A percentile compares a stretch with the other conserved stretches of the same genome.
Conservation (phyloP, 768 basidiomycete genomes). For the Kwoniella heveanensis region DNA sequence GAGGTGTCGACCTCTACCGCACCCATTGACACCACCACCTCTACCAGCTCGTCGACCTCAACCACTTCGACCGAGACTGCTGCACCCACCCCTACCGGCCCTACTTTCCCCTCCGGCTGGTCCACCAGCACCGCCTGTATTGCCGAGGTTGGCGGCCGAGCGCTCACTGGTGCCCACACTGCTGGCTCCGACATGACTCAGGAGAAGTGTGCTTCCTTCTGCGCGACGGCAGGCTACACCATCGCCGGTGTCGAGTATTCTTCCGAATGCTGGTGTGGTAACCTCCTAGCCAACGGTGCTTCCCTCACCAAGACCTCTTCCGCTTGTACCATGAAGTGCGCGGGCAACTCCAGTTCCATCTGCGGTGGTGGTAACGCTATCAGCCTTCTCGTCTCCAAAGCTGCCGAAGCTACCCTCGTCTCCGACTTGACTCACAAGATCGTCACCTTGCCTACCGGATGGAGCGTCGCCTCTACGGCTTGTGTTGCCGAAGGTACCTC, state of each 20-base stretch:
- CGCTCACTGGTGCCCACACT: constrained; percentile 27
- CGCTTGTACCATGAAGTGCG: constrained; percentile 19
- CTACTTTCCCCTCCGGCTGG: constrained; percentile 26
- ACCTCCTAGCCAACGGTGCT: constrained; percentile 62
- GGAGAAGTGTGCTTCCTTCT: constrained; percentile 50
- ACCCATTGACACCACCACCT: neutral
- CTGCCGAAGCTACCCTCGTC: constrained; percentile 3
- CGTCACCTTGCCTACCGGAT: constrained; percentile 17
- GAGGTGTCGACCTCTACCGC: neutral
- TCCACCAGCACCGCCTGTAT: constrained; percentile 17
- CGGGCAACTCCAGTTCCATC: constrained; percentile 8
- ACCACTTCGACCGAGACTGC: neutral
- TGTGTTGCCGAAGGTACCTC: constrained; percentile 31
- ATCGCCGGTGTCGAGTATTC: constrained; percentile 56
- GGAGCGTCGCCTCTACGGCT: constrained; percentile 19
- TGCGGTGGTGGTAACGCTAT: constrained; percentile 29
- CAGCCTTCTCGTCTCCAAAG: constrained; percentile 16
- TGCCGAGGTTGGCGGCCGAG: constrained; percentile 27
- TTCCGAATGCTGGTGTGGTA: constrained; percentile 58
- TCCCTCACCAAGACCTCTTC: constrained; percentile 21
- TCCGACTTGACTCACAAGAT: constrained; percentile 19
- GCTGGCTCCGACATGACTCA: constrained; percentile 45
- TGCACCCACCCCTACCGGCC: constrained; percentile 1
- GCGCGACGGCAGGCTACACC: constrained; percentile 48
- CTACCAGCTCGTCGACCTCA: neutral